Conservation (phyloP, 495 filamentous ascomycete genomes). For the Aspergillus biplanus region DNA sequence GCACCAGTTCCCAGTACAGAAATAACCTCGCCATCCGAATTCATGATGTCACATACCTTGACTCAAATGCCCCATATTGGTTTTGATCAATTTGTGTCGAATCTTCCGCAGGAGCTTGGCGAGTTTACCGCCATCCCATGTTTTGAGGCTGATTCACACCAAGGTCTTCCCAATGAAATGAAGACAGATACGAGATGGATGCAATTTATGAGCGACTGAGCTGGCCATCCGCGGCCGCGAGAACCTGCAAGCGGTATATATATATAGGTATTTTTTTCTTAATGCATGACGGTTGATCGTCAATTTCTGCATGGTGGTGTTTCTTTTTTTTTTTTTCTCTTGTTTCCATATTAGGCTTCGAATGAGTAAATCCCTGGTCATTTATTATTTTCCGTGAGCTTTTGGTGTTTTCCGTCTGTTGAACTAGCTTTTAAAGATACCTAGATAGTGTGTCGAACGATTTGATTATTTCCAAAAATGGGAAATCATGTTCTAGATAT, state of each 20-base stretch:
- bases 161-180: constrained; percentile 30
- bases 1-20: constrained; percentile 28
- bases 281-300: neutral
- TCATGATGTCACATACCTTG: constrained; percentile 38
- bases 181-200: constrained; percentile 45
- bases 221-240: neutral
- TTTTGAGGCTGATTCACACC: constrained; percentile 47
- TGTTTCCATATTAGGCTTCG: neutral
- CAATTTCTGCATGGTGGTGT: constrained; percentile 13
- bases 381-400: neutral
- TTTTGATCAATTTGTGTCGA: constrained; percentile 51
- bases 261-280: constrained; percentile 2
- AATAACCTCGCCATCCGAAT: constrained; percentile 34
- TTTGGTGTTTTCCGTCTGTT: neutral
- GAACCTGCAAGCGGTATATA: neutral
- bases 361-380: neutral
- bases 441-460: constrained; percentile 13
- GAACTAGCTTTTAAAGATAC: constrained; percentile 13
- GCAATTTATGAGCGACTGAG: constrained; percentile 43
- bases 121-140: constrained; percentile 53
- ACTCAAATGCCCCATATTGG: constrained; percentile 45
- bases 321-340: constrained; percentile 1
- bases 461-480: neutral
- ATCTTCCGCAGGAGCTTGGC: constrained; percentile 50
- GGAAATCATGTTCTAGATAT: neutral